A percentile compares a stretch with the other conserved stretches of the same genome.
These are phyloP conservation scores for Lecanosticta acicola DNA, from an alignment of 2,329 filamentous ascomycete genomes.

Conservation along the genomic window DNA sequence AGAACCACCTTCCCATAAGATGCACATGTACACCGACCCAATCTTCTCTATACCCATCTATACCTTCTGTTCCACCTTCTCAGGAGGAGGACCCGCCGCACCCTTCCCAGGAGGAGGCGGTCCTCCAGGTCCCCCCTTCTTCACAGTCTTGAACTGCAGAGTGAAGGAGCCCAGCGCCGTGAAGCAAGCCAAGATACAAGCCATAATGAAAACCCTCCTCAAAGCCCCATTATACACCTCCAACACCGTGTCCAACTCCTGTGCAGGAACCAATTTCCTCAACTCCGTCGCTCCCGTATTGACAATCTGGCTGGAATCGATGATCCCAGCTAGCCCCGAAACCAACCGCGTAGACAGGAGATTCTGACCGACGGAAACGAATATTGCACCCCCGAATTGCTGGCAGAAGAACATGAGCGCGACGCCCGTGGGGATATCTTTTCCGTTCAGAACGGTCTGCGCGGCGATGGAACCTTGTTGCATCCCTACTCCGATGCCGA, in stretches of 20 bases:
- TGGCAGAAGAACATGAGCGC: conserved; percentile 41
- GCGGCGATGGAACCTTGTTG: conserved; percentile 40
- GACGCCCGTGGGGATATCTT: conserved; percentile 37
- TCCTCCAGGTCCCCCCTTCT: conserved; percentile 9
- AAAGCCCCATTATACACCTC: conserved; percentile 23
- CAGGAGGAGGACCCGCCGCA: no score
- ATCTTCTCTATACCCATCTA: no score
- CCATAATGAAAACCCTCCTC: conserved; percentile 19
- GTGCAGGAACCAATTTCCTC: conserved; percentile 13
- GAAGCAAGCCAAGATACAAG: conserved; percentile 16
- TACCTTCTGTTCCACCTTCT: conserved; percentile 8
- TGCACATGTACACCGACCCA: no score
- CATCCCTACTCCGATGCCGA: conserved; percentile 45
- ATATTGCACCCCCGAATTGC: conserved; percentile 40
- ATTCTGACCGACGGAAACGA: conserved; percentile 39
- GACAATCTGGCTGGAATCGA: background rate
- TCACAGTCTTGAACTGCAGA: conserved; percentile 27
- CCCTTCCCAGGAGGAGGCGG: background rate
- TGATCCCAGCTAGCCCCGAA: background rate
- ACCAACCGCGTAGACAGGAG: conserved; percentile 12
- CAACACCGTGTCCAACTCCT: conserved; percentile 15
- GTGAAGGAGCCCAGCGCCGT: conserved; percentile 20
- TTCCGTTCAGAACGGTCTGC: conserved; percentile 33
- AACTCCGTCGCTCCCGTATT: conserved; percentile 22
- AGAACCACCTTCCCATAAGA: no score